Evolutionary conservation across 768 basidiomycete genomes (phyloP).

Genomic region (Lactarius deliciosus): DNA sequence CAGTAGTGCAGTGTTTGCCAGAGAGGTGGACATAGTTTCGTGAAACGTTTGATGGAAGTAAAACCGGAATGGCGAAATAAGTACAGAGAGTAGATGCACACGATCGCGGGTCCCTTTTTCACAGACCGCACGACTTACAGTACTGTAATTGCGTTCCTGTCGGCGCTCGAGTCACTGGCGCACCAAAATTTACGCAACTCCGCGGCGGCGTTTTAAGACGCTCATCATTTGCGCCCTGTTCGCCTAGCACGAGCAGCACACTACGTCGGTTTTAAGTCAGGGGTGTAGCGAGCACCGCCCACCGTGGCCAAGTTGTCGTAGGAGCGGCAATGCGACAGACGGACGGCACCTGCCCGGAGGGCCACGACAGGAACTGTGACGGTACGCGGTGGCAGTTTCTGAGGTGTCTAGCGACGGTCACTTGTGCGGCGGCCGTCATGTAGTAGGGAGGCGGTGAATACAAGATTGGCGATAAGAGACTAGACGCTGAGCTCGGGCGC

Average conservation of each 20-base stretch:
- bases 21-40: too few species aligned
- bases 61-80: background rate
- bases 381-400: background rate
- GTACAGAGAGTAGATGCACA: background rate
- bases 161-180: background rate
- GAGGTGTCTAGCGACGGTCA: background rate
- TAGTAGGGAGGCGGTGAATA: background rate
- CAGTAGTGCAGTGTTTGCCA: too few species aligned
- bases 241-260: conserved; percentile 56
- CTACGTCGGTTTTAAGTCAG: conserved; percentile 41
- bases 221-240: conserved; percentile 48
- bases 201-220: conserved; percentile 60
- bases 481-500: background rate
- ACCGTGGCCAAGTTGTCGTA: background rate
- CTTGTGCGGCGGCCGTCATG: background rate
- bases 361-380: conserved; percentile 14
- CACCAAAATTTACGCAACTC: conserved; percentile 50
- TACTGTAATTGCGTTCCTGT: background rate
- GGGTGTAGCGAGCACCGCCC: conserved; percentile 35
- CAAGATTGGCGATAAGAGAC: background rate
- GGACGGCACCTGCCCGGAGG: conserved; percentile 23
- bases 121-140: background rate
- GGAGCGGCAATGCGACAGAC: conserved; percentile 21
- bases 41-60: too few species aligned
- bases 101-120: background rate